Conservation (phyloP, 768 basidiomycete genomes). For the Pisolithus marmoratus region DNA sequence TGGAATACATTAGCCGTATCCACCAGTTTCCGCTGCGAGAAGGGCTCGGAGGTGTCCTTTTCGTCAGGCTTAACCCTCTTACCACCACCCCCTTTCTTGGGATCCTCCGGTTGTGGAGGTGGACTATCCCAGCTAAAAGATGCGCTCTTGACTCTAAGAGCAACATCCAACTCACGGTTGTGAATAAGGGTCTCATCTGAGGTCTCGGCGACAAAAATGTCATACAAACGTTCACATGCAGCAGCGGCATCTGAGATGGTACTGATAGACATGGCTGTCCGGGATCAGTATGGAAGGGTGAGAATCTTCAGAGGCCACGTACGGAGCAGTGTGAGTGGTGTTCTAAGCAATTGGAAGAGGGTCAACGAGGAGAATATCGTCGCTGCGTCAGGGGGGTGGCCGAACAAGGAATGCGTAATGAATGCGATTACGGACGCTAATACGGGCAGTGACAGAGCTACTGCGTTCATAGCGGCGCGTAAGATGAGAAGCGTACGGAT, state of each 20-base stretch:
- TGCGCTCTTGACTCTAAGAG: slow-evolving; percentile 61
- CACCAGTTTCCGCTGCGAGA: slow-evolving; percentile 26
- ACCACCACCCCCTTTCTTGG: slow-evolving; percentile 8
- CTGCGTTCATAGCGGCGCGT: slow-evolving; percentile 60
- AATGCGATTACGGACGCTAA: slow-evolving; percentile 76
- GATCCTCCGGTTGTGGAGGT: slow-evolving; percentile 42
- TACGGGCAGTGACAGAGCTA: slow-evolving; percentile 67
- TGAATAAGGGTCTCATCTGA: slow-evolving; percentile 52
- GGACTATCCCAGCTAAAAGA: slow-evolving; percentile 87
- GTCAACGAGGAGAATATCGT: slow-evolving; percentile 81
- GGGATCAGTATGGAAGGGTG: slow-evolving; percentile 5
- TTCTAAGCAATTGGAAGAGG: slow-evolving; percentile 74
- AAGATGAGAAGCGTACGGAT: slow-evolving; percentile 63
- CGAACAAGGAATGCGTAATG: slow-evolving; percentile 69
- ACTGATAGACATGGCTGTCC: slow-evolving; percentile 59
- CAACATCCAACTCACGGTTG: slow-evolving; percentile 52
- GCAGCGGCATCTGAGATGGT: slow-evolving; percentile 82
- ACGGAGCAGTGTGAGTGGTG: slow-evolving; percentile 75
- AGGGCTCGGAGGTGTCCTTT: slow-evolving; percentile 13
- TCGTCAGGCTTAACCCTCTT: slow-evolving; percentile 1
- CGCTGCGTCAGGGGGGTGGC: slow-evolving; percentile 62
- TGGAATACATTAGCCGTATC: slow-evolving; percentile 48
- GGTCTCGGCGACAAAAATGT: slow-evolving; percentile 81
- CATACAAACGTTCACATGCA: slow-evolving; percentile 69
- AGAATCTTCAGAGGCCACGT: slow-evolving; percentile 8